Evolutionary conservation across 768 basidiomycete species (phyloP), one percentile per base, ranked within the genome.

Genomic region (Boletus subcaerulescens): DNA sequence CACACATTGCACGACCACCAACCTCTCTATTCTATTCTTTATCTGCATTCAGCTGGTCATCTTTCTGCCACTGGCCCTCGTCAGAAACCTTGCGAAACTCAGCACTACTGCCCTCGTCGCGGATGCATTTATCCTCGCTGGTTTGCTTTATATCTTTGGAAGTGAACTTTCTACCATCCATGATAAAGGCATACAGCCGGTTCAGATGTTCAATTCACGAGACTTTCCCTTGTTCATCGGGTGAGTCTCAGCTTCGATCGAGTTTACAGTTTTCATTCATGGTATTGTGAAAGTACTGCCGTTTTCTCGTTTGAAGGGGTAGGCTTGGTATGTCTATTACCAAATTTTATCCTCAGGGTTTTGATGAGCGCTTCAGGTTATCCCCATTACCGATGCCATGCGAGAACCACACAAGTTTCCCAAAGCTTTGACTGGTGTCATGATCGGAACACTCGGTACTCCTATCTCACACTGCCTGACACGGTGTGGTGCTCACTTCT

Each of bases 221-320:
- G 88, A 92, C 60, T 99, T 93, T 75, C 87, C 96, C 1, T 74
- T 98, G 18, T 83, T 99, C 56, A 89, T 99, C 53, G 97, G 93
- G 89, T 91, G 61, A 60, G 86, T 73, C 18, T 24, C 13, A 5
- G 9, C 18, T 29, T 46, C 26, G 15, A 31, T 45, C 45, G 13
- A 24, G 40, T 45, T 42, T 29, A 33, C 43, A 8, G 29, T 35
- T 45, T 53, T 24, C 5, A 45, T 45, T 60, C 6, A 57, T 52
- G 15, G 26, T 17, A 36, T 58, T 26, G 57, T 42, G 26, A 60
- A 61, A 93, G 94, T 9, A 98, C 97, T 22, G 96, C 97, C 4
- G 96, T 98, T 31, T 98, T 98, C 72, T 93, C 97, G 1, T 99
- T 98, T 63, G 96, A 99, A 72, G 96, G 96, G 10, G 93, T 99